These are phyloP conservation scores for Pythium sukuiense DNA, from an alignment of 352 stramenopile genomes.

Conservation along the genomic window DNA sequence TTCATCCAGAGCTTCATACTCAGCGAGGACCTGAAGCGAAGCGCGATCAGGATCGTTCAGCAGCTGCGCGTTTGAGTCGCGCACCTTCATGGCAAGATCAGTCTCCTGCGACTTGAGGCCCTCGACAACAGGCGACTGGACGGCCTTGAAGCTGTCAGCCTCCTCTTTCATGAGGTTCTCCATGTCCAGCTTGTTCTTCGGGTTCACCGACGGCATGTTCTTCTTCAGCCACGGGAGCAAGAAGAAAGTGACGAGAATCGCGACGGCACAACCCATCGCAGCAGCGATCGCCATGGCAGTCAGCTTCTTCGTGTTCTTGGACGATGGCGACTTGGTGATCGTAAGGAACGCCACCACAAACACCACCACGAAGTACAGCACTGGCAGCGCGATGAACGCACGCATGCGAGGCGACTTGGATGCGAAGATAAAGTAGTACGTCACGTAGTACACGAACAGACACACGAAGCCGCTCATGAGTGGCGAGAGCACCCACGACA, in stretches of 20 bases:
- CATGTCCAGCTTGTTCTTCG: slow-evolving; percentile 20
- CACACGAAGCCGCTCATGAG: slow-evolving; percentile 49
- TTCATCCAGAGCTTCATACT: slow-evolving; percentile 27
- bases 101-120: too few species aligned
- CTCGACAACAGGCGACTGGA: slow-evolving; percentile 13
- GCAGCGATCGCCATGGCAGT: slow-evolving; percentile 3
- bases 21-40: slow-evolving; percentile 20
- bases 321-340: slow-evolving; percentile 37
- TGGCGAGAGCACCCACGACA: slow-evolving; percentile 69
- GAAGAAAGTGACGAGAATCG: slow-evolving; percentile 20
- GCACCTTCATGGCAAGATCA: background rate
- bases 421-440: slow-evolving; percentile 50
- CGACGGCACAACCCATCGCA: slow-evolving; percentile 2
- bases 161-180: slow-evolving; percentile 22
- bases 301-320: slow-evolving; percentile 5
- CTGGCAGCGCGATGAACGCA: slow-evolving; percentile 40
- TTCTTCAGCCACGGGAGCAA: slow-evolving; percentile 30
- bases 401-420: slow-evolving; percentile 32
- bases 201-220: slow-evolving; percentile 18
- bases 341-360: slow-evolving; percentile 52
- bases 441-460: slow-evolving; percentile 54
- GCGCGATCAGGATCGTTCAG: slow-evolving; percentile 15
- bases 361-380: slow-evolving; percentile 50
- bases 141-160: too few species aligned
- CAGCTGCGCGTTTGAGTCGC: slow-evolving; percentile 1